These are phyloP conservation scores for Kluyveromyces starmeri DNA, from an alignment of 805 yeast species.

Conservation along the genomic window DNA sequence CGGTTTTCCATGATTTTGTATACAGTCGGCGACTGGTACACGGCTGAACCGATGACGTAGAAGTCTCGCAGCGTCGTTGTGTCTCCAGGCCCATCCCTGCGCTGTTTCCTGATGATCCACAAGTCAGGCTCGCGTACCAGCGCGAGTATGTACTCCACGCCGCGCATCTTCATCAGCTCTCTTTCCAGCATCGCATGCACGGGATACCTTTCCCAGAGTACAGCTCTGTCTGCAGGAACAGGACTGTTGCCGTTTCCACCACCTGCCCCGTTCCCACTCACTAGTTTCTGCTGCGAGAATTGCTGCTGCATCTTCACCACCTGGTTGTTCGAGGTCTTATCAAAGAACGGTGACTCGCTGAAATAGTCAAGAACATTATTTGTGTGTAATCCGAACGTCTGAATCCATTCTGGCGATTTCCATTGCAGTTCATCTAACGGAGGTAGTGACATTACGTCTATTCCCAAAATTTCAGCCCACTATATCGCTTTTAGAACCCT, in stretches of 20 bases:
- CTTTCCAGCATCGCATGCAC: conserved; percentile 34
- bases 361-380: conserved; percentile 91
- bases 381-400: conserved; percentile 73
- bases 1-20: conserved; percentile 67
- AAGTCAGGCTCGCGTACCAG: conserved; percentile 79
- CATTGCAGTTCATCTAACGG: conserved; percentile 84
- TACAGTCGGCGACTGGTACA: conserved; percentile 80
- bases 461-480: too few relatives aligned
- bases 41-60: conserved; percentile 84
- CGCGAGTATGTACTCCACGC: conserved; percentile 74
- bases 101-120: conserved; percentile 84
- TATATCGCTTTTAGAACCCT: too few relatives aligned
- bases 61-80: conserved; percentile 56
- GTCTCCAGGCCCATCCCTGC: conserved; percentile 39
- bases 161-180: conserved; percentile 69
- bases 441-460: conserved; percentile 9
- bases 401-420: conserved; percentile 97
- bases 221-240: conserved; percentile 3
- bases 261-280: conserved; percentile 5
- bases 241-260: neutral
- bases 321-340: conserved; percentile 88
- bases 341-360: conserved; percentile 90
- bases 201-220: conserved; percentile 21
- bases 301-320: conserved; percentile 93
- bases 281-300: conserved; percentile 37